Percentiles rank a stretch among this genome's conserved stretches.
phyloP scores from a whole-genome alignment of 495 filamentous ascomycete genomes.

The Penicillium lagena region DNA sequence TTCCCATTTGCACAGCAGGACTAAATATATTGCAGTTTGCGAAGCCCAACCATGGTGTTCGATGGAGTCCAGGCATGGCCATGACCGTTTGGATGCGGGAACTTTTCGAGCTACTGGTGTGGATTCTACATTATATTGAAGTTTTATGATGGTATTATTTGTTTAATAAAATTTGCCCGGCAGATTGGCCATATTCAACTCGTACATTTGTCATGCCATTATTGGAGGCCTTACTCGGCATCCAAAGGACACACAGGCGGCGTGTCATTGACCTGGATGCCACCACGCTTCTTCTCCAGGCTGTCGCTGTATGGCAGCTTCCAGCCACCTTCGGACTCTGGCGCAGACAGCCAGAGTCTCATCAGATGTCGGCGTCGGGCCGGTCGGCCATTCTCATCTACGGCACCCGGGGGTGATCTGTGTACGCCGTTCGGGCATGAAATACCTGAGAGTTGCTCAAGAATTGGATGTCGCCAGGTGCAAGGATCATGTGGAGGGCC shows the following conservation, averaged over 20 bases:
- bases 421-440: slow-evolving; percentile 59
- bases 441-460: slow-evolving; percentile 57
- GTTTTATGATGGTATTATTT: too few relatives aligned
- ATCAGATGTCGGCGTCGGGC: slow-evolving; percentile 63
- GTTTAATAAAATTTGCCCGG: too few relatives aligned
- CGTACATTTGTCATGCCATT: too few relatives aligned
- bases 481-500: slow-evolving; percentile 64
- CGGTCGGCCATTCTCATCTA: slow-evolving; percentile 25
- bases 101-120: too few relatives aligned
- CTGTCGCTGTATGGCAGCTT: slow-evolving; percentile 67
- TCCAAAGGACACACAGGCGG: slow-evolving; percentile 55
- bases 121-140: too few relatives aligned
- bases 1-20: slow-evolving; percentile 22
- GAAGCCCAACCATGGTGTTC: too few relatives aligned
- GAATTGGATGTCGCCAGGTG: slow-evolving; percentile 70
- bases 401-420: slow-evolving; percentile 46
- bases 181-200: too few relatives aligned
- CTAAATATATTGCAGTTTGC: neutral
- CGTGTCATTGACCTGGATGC: slow-evolving; percentile 72
- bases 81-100: neutral
- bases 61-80: neutral
- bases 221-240: slow-evolving; percentile 44
- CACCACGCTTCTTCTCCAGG: slow-evolving; percentile 69
- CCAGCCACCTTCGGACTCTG: slow-evolving; percentile 76
- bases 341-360: slow-evolving; percentile 70